Evolutionary conservation across 768 basidiomycete genomes (phyloP).

Genomic region (Serpula lacrymans): DNA sequence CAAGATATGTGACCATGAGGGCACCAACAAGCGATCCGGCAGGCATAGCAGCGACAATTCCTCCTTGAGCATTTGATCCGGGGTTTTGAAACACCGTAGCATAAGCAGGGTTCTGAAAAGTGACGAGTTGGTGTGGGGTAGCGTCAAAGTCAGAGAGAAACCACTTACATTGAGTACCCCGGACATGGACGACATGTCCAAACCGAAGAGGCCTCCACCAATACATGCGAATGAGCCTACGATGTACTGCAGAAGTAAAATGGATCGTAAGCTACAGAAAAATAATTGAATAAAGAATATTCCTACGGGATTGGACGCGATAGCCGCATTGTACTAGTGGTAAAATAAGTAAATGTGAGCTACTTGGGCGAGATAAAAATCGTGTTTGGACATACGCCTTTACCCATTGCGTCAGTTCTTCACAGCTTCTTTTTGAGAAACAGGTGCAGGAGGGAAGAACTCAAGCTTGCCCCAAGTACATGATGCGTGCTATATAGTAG

Average conservation of each 20-base stretch:
- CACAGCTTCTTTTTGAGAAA: background rate
- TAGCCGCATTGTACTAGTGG: conserved; percentile 48
- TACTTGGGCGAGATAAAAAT: background rate
- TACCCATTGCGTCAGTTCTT: conserved; percentile 15
- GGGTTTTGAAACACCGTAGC: conserved; percentile 33
- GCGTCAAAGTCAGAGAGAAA: background rate
- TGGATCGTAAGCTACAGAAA: background rate
- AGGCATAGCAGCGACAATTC: conserved; percentile 77
- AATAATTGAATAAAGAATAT: background rate
- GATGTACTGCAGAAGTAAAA: conserved; percentile 70
- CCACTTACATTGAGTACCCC: conserved; percentile 57
- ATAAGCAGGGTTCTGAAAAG: conserved; percentile 23
- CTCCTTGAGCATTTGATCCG: conserved; percentile 56
- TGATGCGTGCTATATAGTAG: background rate
- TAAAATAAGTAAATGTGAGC: conserved; percentile 6
- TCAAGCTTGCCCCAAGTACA: background rate
- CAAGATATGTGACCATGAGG: conserved; percentile 57
- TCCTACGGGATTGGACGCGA: conserved; percentile 56
- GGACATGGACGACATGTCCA: conserved; percentile 84
- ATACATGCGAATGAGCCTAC: conserved; percentile 82
- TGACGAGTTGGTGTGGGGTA: background rate
- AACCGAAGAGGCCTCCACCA: conserved; percentile 73
- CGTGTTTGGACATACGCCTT: conserved; percentile 15
- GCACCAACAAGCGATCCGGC: conserved; percentile 67
- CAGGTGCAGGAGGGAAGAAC: conserved; percentile 4